Conservation (phyloP, 192 early-diverging fungal genomes). For the Chytriomyces hyalinus region DNA sequence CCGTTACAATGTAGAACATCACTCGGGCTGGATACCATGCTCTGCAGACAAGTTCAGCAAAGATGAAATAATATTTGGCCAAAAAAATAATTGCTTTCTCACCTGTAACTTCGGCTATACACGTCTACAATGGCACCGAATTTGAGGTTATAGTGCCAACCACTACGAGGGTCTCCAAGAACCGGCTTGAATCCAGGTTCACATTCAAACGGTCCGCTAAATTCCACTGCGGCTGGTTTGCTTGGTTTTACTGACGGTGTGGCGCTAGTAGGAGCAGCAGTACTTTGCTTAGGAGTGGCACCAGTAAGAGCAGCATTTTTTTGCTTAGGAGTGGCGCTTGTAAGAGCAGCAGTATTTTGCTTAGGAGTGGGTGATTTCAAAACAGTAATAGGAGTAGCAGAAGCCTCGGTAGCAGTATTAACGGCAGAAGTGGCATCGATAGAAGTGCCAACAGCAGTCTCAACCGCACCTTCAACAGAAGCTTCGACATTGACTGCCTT, state of each 20-base stretch:
- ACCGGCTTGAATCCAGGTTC: neutral
- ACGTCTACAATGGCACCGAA: conserved; percentile 8
- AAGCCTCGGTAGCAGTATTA: no score
- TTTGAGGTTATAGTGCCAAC: conserved; percentile 21
- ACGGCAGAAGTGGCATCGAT: no score
- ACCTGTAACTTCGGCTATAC: conserved; percentile 10
- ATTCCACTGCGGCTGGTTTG: no score
- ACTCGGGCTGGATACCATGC: conserved; percentile 5
- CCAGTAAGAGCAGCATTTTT: neutral
- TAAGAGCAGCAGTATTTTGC: neutral
- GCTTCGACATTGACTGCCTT: no score
- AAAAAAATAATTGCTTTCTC: neutral
- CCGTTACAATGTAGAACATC: conserved; percentile 3
- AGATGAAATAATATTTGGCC: neutral
- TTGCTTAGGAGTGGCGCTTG: neutral
- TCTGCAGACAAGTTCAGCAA: neutral
- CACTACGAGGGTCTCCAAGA: neutral
- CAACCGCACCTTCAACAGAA: no score
- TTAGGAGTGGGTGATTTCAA: no score
- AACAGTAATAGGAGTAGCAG: no score
- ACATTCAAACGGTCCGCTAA: neutral
- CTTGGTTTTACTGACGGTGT: neutral
- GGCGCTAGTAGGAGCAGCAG: neutral
- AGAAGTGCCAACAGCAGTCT: no score
- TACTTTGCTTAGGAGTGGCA: neutral